Evolutionary conservation across 2,329 filamentous ascomycete genomes (phyloP), one percentile per base, ranked within the genome.

Genomic region (Neobulgaria alba): DNA sequence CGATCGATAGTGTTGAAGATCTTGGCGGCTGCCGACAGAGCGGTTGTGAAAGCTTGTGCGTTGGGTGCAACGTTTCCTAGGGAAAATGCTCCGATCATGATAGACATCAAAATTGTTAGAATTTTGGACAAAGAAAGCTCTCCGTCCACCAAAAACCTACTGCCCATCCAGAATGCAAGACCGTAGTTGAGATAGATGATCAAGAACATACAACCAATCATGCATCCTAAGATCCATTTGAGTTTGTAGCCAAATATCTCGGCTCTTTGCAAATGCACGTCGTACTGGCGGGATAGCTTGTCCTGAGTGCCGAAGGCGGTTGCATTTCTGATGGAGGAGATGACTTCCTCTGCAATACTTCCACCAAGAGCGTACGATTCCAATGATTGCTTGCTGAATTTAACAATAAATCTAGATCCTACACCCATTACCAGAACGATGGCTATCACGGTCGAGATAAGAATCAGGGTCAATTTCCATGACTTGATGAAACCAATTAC

Each of bases 1-100:
- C 92, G 82, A 61, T 96, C 90, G 51, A 96, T 96, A 2, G 89
- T 95, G 58, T 79, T 84, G 67, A 83, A 95, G 48, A 98, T 95
- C 67, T 96, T 96, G 41, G 77, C 75, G 3, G 86, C 88, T 2
- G 92, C 90, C 21, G 86, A 85, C 4, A 93, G 67, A 29, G 80
- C 85, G 10, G 81, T 86, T 2, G 82, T 85, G 54, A 96, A 95
- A 21, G 90, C 85, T 60, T 94, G 86, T 3, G 82, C 64, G 55
- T 95, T 87, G 0, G 92, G 88, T 0, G 82, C 81, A 23, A 94
- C 79, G 52, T 92, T 93, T 33, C 89, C 88, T 23, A 98, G 68
- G 42, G 86, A 85, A 63, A 95, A 94, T 3, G 90, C 86, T 39
- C 90, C 92, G 45, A 95, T 89, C 72, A 96, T 87, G 54, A 94